phyloP scores from a whole-genome alignment of 2,329 filamentous ascomycete species.

The Phyllosticta paracitricarpa region DNA sequence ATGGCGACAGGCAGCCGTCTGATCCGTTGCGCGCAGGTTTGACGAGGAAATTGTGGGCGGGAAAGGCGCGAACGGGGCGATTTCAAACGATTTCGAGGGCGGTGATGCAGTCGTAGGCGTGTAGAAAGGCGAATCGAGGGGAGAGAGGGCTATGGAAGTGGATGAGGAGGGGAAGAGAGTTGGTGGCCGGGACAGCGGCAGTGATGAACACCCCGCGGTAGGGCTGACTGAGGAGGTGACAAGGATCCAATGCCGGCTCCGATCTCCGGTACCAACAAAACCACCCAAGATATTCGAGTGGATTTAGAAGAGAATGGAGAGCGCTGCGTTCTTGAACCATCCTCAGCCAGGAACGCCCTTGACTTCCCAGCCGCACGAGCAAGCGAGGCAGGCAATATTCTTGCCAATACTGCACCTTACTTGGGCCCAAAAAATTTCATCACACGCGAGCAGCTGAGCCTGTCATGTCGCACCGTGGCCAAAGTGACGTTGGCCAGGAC shows the following conservation, averaged over 20 bases:
- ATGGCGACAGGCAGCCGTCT: slow-evolving; percentile 15
- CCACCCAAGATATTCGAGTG: neutral
- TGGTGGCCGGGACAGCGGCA: neutral
- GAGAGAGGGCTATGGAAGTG: neutral
- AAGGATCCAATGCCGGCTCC: neutral
- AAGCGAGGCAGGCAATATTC: neutral
- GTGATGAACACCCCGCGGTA: neutral
- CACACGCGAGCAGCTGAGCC: neutral
- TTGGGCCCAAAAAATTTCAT: neutral
- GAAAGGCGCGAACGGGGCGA: neutral
- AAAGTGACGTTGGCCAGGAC: neutral
- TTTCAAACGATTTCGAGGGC: neutral
- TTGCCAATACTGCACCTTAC: neutral
- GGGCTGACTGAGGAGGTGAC: neutral
- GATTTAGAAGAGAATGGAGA: no score
- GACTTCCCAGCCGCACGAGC: neutral
- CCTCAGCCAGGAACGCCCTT: neutral
- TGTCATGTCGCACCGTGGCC: neutral
- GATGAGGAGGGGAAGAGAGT: neutral
- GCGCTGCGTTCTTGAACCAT: neutral
- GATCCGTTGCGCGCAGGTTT: neutral
- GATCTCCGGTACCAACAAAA: neutral
- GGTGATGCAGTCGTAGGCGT: neutral
- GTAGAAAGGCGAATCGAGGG: neutral
- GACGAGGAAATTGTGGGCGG: neutral